Base-by-base conservation (phyloP, 2,329 filamentous ascomycete species). In the Thelonectria rubi region DNA sequence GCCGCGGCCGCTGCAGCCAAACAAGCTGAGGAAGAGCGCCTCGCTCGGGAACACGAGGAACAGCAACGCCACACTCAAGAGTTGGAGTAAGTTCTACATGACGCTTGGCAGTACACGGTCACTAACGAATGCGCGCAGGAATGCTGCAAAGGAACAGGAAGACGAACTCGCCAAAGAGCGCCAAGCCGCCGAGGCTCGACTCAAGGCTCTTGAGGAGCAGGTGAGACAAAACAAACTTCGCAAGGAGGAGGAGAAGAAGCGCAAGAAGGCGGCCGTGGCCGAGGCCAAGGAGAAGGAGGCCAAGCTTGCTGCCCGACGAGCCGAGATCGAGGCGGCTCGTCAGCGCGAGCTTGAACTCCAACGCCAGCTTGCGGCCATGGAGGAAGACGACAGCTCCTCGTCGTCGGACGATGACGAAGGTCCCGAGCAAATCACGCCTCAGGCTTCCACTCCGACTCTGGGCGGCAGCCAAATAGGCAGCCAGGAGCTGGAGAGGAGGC, bases 171-270 rank as follows among this genome's bases (percentile, higher is more conserved):
- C 86, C 32, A 88, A 85, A 68, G 93, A 97, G 78, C 90, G 90
- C 55, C 87, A 93, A 71, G 93, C 91, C 55, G 89, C 94, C 42
- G 88, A 91, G 69, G 91, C 91, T 65, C 92, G 94, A 52, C 85
- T 98, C 21, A 92, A 89, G 74, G 93, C 93, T 15, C 86, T 99
- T 9, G 94, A 99, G 77, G 93, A 98, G 75, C 93, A 97, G 77
- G 93, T 98, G 54, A 90, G 89, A 65, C 92, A 94, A 74, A 93
- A 94, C 72, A 99, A 98, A 81, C 80, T 98, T 54, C 94, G 93
- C 83, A 98, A 97, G 78, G 91, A 96, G 69, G 95, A 99, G 76
- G 95, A 97, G 80, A 97, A 97, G 82, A 92, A 90, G 65, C 90
- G 87, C 70, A 95, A 93, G 82, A 94, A 97, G 80, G 94, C 93